Evolutionary conservation across 306 rosid species (phyloP).

Genomic region (Psophocarpus tetragonolobus): DNA sequence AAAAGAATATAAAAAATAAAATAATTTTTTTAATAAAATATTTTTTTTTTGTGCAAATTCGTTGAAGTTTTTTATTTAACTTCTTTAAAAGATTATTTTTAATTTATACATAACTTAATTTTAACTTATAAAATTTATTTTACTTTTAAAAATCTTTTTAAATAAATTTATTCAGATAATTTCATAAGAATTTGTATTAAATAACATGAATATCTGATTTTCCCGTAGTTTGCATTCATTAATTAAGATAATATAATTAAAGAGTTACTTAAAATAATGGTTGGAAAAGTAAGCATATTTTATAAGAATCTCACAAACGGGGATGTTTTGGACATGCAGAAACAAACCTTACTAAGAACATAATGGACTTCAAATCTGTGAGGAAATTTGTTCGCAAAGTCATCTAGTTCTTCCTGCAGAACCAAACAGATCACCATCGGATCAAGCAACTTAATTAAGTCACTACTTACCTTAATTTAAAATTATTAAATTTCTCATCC

Average conservation of each 20-base stretch:
- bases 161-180: too few relatives aligned
- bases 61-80: too few relatives aligned
- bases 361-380: slow-evolving; percentile 42
- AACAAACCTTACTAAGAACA: slow-evolving; percentile 52
- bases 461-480: neutral
- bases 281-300: neutral
- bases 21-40: too few relatives aligned
- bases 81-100: too few relatives aligned
- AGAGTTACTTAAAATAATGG: neutral
- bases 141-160: too few relatives aligned
- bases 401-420: slow-evolving; percentile 52
- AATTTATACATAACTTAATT: too few relatives aligned
- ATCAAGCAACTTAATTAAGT: neutral
- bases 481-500: neutral
- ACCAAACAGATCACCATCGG: neutral
- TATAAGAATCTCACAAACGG: neutral
- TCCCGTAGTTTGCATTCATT: too few relatives aligned
- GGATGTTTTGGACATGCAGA: neutral
- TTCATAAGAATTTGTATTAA: too few relatives aligned
- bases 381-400: slow-evolving; percentile 33
- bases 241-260: neutral
- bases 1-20: too few relatives aligned
- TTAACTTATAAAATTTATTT: too few relatives aligned
- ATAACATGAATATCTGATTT: too few relatives aligned
- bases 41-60: too few relatives aligned